Base-by-base conservation (phyloP, 805 yeast genomes). In the Kurtzmaniella fragi region DNA sequence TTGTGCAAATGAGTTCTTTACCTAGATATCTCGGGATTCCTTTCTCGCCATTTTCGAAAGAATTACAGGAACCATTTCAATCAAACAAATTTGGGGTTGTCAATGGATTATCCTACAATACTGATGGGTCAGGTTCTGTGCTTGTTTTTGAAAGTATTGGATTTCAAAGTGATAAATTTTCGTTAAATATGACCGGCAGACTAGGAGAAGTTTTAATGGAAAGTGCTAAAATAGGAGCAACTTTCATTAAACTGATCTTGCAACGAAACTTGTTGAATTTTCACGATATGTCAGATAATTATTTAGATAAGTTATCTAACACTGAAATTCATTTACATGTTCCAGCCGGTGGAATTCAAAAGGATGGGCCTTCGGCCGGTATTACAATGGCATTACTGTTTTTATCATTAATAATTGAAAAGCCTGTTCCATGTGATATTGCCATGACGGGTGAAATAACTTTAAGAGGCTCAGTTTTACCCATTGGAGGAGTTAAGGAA, bases 391-490 rank as follows among this genome's bases (percentile, higher is more conserved):
- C 77, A 2, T 54, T 70, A 34, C 67, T 64, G 64, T 67, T 71
- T 38, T 54, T 71, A 26, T 71, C 76, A 1, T 54, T 71, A 39
- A 48, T 70, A 5, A 50, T 71, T 29, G 65, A 69, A 37, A 68
- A 62, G 37, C 72, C 75, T 1, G 71, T 71, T 5, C 70, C 72
- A 0, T 50, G 54, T 11, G 62, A 67, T 37, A 64, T 83, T 36
- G 95, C 95, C 37, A 83, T 86, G 93, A 86, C 95, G 1, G 95
- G 95, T 5, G 95, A 85, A 57, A 80, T 85, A 43, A 84, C 93
- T 0, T 68, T 86, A 3, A 64, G 91, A 32, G 95, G 95, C 5
- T 70, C 81, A 47, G 83, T 86, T 0, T 64, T 86, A 33, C 90
- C 90, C 6, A 85, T 86, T 47, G 95, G 95, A 4, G 95, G 95